These are phyloP conservation scores for Microsporum canis DNA, from an alignment of 2,329 filamentous ascomycete species.

Conservation along the genomic window DNA sequence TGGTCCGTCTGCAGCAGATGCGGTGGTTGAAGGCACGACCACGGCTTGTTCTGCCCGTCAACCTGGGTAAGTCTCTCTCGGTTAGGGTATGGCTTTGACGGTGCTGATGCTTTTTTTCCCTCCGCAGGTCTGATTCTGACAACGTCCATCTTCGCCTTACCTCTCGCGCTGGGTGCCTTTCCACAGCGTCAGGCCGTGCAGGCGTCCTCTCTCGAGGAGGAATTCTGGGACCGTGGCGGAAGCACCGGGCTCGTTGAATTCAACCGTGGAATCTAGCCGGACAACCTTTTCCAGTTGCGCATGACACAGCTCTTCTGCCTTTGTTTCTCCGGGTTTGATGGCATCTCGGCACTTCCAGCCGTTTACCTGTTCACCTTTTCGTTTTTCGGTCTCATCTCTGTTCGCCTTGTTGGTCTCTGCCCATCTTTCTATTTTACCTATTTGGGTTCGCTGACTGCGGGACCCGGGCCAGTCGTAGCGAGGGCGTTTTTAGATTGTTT, in stretches of 20 bases:
- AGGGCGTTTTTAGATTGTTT: neutral
- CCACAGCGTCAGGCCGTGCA: slow-evolving; percentile 77
- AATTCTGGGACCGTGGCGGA: slow-evolving; percentile 75
- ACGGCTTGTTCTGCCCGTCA: slow-evolving; percentile 65
- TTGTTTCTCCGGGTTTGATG: neutral
- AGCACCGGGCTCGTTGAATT: slow-evolving; percentile 81
- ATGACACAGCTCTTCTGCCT: neutral
- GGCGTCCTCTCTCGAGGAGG: slow-evolving; percentile 64
- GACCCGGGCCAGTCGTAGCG: neutral
- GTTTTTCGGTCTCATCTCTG: neutral
- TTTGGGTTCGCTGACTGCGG: neutral
- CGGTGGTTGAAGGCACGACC: slow-evolving; percentile 72
- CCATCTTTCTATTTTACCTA: neutral
- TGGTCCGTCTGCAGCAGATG: slow-evolving; percentile 73
- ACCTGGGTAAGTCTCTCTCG: slow-evolving; percentile 48
- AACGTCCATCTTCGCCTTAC: slow-evolving; percentile 79
- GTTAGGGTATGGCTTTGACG: neutral
- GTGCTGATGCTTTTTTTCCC: neutral
- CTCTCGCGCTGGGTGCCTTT: slow-evolving; percentile 81
- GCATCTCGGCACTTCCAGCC: neutral
- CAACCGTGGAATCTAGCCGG: slow-evolving; percentile 71
- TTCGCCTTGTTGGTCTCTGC: no score
- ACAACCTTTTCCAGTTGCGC: neutral
- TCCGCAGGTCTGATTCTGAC: slow-evolving; percentile 57
- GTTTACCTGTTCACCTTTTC: neutral